Evolutionary conservation across 352 stramenopile genomes (phyloP).

Genomic region (Globisporangium iwayamae): DNA sequence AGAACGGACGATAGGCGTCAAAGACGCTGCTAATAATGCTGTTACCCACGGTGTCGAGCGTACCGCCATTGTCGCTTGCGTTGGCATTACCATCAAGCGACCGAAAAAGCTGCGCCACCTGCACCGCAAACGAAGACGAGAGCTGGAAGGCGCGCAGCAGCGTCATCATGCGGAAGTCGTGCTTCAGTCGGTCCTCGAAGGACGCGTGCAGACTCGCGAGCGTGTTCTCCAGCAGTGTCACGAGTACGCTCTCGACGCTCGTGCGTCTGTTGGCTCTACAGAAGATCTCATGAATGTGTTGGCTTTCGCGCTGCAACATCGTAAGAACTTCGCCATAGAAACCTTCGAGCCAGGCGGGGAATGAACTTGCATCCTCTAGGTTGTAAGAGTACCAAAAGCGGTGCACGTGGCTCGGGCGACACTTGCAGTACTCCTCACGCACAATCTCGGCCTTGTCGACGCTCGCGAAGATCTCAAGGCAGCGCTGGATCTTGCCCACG

Average conservation of each 20-base stretch:
- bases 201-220: constrained; percentile 43
- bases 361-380: constrained; percentile 16
- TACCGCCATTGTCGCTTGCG: background rate
- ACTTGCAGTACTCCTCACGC: constrained; percentile 41
- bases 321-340: constrained; percentile 56
- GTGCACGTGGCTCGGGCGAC: constrained; percentile 44
- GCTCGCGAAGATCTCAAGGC: constrained; percentile 47
- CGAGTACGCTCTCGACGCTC: constrained; percentile 26
- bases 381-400: constrained; percentile 55
- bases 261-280: constrained; percentile 13
- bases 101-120: constrained; percentile 42
- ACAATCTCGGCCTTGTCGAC: constrained; percentile 42
- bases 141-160: constrained; percentile 42
- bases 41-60: constrained; percentile 13
- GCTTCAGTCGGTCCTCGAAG: constrained; percentile 48
- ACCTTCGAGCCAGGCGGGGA: constrained; percentile 41
- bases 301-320: constrained; percentile 55
- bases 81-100: constrained; percentile 12
- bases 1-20: constrained; percentile 51
- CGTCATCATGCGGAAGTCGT: constrained; percentile 26
- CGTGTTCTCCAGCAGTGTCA: constrained; percentile 46
- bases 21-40: constrained; percentile 35
- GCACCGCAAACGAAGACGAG: constrained; percentile 39
- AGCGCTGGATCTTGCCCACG: constrained; percentile 39
- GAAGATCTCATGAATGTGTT: constrained; percentile 47